Evolutionary conservation across 805 yeast species (phyloP).

Genomic region (Saccharomycopsis selenospora): DNA sequence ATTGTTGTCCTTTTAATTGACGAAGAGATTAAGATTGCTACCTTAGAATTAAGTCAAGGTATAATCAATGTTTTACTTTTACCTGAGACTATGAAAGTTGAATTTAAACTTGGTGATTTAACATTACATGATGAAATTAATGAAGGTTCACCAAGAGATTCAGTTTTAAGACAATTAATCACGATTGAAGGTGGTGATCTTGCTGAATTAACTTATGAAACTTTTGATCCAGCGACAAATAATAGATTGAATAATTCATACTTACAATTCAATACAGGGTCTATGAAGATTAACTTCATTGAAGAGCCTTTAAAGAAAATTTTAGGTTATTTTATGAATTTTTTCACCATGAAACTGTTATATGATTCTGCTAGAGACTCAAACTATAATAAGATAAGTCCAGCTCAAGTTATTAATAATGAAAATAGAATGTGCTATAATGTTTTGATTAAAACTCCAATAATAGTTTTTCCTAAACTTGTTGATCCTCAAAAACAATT

Average conservation of each 20-base stretch:
- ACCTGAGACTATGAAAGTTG: constrained; percentile 71
- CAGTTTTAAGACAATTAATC: constrained; percentile 56
- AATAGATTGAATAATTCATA: constrained; percentile 45
- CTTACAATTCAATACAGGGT: constrained; percentile 63
- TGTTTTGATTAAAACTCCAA: constrained; percentile 71
- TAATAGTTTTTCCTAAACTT: constrained; percentile 65
- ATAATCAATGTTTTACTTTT: constrained; percentile 54
- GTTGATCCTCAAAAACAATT: constrained; percentile 33
- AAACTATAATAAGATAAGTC: constrained; percentile 75
- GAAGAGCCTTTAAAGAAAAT: constrained; percentile 73
- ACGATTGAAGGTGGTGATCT: constrained; percentile 75
- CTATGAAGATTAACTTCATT: constrained; percentile 68
- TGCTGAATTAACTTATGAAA: constrained; percentile 79
- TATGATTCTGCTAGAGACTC: constrained; percentile 86
- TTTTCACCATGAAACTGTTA: constrained; percentile 78
- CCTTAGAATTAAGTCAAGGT: constrained; percentile 69
- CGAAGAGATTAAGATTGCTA: constrained; percentile 72
- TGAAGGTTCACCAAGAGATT: constrained; percentile 51
- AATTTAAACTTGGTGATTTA: constrained; percentile 69
- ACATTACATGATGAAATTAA: constrained; percentile 70
- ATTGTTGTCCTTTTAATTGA: constrained; percentile 72
- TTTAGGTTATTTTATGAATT: constrained; percentile 58
- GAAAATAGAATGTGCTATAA: constrained; percentile 64
- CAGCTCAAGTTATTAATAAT: constrained; percentile 43
- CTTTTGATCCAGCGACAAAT: constrained; percentile 52